These are phyloP conservation scores for Lasiosphaeria hispida DNA, from an alignment of 495 filamentous ascomycete genomes.

Conservation along the genomic window DNA sequence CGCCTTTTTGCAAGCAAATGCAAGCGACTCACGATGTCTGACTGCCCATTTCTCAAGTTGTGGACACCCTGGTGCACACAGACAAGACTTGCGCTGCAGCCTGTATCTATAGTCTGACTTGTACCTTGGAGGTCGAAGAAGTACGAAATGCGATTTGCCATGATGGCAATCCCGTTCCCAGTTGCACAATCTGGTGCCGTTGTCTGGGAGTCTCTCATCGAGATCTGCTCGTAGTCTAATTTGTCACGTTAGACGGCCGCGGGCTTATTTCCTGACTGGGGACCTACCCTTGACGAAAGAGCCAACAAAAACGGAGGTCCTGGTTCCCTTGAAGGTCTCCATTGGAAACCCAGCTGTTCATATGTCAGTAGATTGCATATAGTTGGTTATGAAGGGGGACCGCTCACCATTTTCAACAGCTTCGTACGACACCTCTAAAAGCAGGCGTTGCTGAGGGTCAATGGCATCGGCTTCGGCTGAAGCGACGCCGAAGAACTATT, in stretches of 20 bases:
- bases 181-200: slow-evolving; percentile 40
- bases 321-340: slow-evolving; percentile 7
- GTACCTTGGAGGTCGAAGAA: slow-evolving; percentile 46
- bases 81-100: slow-evolving; percentile 53
- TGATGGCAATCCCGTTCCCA: slow-evolving; percentile 29
- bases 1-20: slow-evolving; percentile 25
- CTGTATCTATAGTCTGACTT: slow-evolving; percentile 48
- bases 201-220: slow-evolving; percentile 26
- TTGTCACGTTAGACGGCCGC: slow-evolving; percentile 9
- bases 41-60: slow-evolving; percentile 40
- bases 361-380: slow-evolving; percentile 47
- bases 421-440: slow-evolving; percentile 74
- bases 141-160: slow-evolving; percentile 52
- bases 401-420: slow-evolving; percentile 62
- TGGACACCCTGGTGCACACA: slow-evolving; percentile 53
- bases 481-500: slow-evolving; percentile 56
- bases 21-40: slow-evolving; percentile 22
- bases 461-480: slow-evolving; percentile 55
- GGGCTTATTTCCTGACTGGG: not conserved
- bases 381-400: slow-evolving; percentile 27
- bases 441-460: slow-evolving; percentile 75
- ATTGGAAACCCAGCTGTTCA: slow-evolving; percentile 62
- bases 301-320: slow-evolving; percentile 30
- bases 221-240: slow-evolving; percentile 36
- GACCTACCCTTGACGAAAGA: slow-evolving; percentile 34